Percentiles rank a stretch among this genome's conserved stretches.
Conservation (phyloP, 2,329 filamentous ascomycete species). For the Gaeumannomyces tritici region DNA sequence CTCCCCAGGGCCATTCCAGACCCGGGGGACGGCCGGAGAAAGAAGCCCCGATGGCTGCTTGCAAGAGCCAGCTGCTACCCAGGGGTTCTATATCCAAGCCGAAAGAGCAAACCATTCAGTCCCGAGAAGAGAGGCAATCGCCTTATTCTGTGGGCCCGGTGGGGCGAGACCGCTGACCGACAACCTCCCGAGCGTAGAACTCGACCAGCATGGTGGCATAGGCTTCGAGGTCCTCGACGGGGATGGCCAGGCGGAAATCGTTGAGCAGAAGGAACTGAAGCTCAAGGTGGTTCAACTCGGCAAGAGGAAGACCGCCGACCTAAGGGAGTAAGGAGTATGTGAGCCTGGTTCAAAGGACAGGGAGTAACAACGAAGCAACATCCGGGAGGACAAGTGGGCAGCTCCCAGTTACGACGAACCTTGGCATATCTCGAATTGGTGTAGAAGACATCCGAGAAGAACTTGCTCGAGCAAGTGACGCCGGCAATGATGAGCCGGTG, state of each 20-base stretch:
- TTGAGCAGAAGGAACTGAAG: slow-evolving; percentile 92
- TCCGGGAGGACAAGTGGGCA: background rate
- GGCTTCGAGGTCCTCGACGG: slow-evolving; percentile 89
- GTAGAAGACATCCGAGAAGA: slow-evolving; percentile 98
- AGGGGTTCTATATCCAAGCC: too few species aligned
- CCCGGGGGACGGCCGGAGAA: too few species aligned
- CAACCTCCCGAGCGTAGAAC: slow-evolving; percentile 88
- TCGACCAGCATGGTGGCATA: slow-evolving; percentile 98
- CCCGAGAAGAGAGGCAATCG: too few species aligned
- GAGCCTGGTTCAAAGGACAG: background rate
- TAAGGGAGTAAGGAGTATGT: slow-evolving; percentile 26
- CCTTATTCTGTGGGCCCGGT: too few species aligned
- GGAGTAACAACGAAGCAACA: background rate
- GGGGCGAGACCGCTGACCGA: slow-evolving; percentile 30
- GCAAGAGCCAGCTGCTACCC: too few species aligned
- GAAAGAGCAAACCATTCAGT: too few species aligned
- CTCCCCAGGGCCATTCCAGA: too few species aligned
- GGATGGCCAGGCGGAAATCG: slow-evolving; percentile 87
- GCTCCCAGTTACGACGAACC: slow-evolving; percentile 41
- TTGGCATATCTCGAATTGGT: slow-evolving; percentile 99
- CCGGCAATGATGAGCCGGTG: slow-evolving; percentile 93
- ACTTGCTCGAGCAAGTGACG: slow-evolving; percentile 97
- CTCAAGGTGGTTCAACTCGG: slow-evolving; percentile 91
- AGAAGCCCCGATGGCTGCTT: too few species aligned
- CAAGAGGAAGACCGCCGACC: slow-evolving; percentile 87